Conservation (phyloP, 2,329 filamentous ascomycete species). For the Aaosphaeria arxii region DNA sequence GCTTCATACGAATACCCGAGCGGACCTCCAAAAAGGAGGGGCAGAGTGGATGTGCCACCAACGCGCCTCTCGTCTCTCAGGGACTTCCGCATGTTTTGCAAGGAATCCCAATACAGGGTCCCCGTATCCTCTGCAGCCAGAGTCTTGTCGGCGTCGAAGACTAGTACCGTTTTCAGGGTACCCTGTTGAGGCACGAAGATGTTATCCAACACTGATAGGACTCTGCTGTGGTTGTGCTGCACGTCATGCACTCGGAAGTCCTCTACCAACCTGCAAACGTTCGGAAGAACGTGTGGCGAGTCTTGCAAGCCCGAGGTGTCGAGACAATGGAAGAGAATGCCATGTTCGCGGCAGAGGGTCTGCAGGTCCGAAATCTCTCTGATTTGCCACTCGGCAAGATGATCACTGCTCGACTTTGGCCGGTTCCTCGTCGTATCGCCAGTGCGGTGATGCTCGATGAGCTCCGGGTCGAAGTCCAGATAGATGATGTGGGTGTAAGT, state of each 20-base stretch:
- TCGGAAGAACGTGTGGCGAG: conserved; percentile 26
- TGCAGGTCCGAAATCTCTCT: conserved; percentile 45
- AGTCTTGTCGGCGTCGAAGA: conserved; percentile 60
- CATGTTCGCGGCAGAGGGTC: conserved; percentile 42
- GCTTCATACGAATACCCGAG: conserved; percentile 53
- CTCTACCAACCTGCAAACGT: too few species aligned
- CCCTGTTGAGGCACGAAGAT: conserved; percentile 16
- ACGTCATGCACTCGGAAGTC: conserved; percentile 43
- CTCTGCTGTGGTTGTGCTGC: conserved; percentile 35
- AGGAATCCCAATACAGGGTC: conserved; percentile 46
- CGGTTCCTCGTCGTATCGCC: conserved; percentile 41
- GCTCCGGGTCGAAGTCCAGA: conserved; percentile 41
- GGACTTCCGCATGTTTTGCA: conserved; percentile 8
- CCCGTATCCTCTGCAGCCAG: conserved; percentile 52
- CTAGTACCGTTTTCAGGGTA: conserved; percentile 45
- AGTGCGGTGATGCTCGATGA: conserved; percentile 38
- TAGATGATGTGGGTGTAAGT: conserved; percentile 60
- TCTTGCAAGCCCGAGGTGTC: not conserved
- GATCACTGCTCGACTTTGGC: conserved; percentile 22
- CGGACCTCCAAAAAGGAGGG: conserved; percentile 45
- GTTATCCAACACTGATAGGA: conserved; percentile 31
- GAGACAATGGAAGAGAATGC: conserved; percentile 46
- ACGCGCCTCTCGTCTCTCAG: conserved; percentile 1
- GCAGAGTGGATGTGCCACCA: conserved; percentile 30
- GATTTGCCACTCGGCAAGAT: conserved; percentile 50